phyloP scores from a whole-genome alignment of 2,329 filamentous ascomycete species.

The Phyllosticta citriasiana region DNA sequence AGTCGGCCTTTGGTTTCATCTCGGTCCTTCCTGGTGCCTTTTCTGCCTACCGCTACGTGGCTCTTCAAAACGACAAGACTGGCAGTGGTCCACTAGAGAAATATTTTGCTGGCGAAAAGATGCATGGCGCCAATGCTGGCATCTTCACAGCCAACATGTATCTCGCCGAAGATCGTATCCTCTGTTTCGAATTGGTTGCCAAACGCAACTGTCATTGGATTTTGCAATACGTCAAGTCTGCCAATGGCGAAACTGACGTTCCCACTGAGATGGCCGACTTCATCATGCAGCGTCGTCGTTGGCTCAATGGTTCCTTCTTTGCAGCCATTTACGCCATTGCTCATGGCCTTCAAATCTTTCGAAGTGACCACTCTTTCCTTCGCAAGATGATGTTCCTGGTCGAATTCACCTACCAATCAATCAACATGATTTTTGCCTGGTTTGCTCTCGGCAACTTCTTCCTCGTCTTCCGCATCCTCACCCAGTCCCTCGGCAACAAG shows the following conservation, averaged over 20 bases:
- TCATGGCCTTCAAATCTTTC: slow-evolving; percentile 93
- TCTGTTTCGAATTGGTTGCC: slow-evolving; percentile 95
- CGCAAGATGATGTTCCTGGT: slow-evolving; percentile 84
- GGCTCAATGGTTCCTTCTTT: slow-evolving; percentile 98
- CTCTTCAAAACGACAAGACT: slow-evolving; percentile 92
- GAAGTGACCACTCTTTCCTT: slow-evolving; percentile 78
- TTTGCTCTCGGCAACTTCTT: slow-evolving; percentile 98
- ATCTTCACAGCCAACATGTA: slow-evolving; percentile 99
- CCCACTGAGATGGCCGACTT: slow-evolving; percentile 90
- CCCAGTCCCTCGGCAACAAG: slow-evolving; percentile 63
- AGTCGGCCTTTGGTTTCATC: slow-evolving; percentile 97
- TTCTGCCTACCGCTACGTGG: slow-evolving; percentile 93
- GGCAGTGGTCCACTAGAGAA: slow-evolving; percentile 87
- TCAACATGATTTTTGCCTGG: slow-evolving; percentile 98
- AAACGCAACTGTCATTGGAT: slow-evolving; percentile 98
- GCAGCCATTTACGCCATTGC: slow-evolving; percentile 90
- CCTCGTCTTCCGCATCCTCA: slow-evolving; percentile 94
- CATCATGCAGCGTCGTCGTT: slow-evolving; percentile 88
- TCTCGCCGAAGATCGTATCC: slow-evolving; percentile 93
- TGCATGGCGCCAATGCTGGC: slow-evolving; percentile 84
- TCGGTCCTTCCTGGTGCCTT: slow-evolving; percentile 93
- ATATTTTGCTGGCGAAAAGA: slow-evolving; percentile 94
- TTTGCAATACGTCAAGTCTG: slow-evolving; percentile 95
- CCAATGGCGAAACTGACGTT: slow-evolving; percentile 93
- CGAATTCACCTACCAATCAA: slow-evolving; percentile 88